These are phyloP conservation scores for Apostasia ramifera DNA, from an alignment of 106 monocot species.

Conservation along the genomic window DNA sequence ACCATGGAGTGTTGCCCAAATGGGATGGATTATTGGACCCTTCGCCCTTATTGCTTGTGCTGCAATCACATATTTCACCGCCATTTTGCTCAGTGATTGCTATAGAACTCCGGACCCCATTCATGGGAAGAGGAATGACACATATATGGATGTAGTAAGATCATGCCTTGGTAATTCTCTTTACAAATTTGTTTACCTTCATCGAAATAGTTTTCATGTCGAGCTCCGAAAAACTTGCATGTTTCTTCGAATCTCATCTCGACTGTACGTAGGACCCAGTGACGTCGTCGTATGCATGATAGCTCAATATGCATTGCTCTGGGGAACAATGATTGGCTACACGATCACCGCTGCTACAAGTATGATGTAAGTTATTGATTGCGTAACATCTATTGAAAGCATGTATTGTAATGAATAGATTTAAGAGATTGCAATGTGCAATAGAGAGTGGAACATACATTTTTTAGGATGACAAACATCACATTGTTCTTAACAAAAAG, in stretches of 20 bases:
- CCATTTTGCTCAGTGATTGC: constrained; percentile 59
- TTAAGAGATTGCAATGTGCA: too few relatives aligned
- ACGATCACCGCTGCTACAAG: constrained; percentile 53
- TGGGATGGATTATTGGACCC: constrained; percentile 76
- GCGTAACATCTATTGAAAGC: too few relatives aligned
- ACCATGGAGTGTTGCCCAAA: constrained; percentile 83
- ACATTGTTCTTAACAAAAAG: too few relatives aligned
- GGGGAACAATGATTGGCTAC: constrained; percentile 74
- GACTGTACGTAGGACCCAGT: constrained; percentile 24
- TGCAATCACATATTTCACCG: constrained; percentile 52
- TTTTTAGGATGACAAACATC: too few relatives aligned
- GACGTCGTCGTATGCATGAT: constrained; percentile 53
- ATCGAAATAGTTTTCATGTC: background rate
- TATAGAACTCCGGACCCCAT: constrained; percentile 65
- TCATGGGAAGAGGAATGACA: constrained; percentile 61
- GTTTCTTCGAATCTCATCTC: background rate
- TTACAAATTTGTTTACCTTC: background rate
- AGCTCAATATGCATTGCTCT: constrained; percentile 46
- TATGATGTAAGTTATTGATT: constrained; percentile 35
- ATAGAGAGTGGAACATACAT: too few relatives aligned
- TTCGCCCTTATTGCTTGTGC: constrained; percentile 41
- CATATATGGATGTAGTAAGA: constrained; percentile 72
- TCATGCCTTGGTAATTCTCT: constrained; percentile 45
- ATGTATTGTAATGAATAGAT: too few relatives aligned
- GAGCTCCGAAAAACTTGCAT: background rate